These are phyloP conservation scores for Epichloe amarillans DNA, from an alignment of 2,329 filamentous ascomycete species.

Conservation along the genomic window DNA sequence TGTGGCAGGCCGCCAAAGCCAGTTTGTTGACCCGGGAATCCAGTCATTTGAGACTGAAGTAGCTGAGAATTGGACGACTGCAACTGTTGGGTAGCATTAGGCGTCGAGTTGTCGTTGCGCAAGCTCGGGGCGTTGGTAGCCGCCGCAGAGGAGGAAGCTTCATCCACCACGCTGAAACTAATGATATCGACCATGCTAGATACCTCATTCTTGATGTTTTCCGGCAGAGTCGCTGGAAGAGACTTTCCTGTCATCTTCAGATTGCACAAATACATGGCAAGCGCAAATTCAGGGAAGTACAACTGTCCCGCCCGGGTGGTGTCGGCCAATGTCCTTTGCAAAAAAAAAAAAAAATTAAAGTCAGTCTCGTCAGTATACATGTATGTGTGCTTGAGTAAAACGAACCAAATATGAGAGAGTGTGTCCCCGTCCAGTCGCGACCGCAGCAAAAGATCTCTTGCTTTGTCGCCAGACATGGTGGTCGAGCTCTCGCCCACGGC, in stretches of 20 bases:
- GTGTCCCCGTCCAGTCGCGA: slow-evolving; percentile 80
- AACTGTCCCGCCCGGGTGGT: slow-evolving; percentile 93
- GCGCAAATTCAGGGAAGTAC: slow-evolving; percentile 91
- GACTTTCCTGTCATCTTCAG: slow-evolving; percentile 78
- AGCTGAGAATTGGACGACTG: slow-evolving; percentile 60
- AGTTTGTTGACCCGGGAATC: slow-evolving; percentile 45
- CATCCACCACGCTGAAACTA: slow-evolving; percentile 80
- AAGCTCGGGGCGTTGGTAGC: slow-evolving; percentile 60
- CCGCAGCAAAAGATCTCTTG: slow-evolving; percentile 73
- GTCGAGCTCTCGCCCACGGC: slow-evolving; percentile 73
- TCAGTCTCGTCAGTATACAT: background rate
- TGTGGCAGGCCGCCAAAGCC: slow-evolving; percentile 45
- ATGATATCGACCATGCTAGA: slow-evolving; percentile 99
- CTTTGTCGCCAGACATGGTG: slow-evolving; percentile 86
- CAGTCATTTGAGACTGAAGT: slow-evolving; percentile 54
- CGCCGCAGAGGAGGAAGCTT: slow-evolving; percentile 36
- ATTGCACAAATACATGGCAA: slow-evolving; percentile 98
- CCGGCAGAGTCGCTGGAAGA: slow-evolving; percentile 61
- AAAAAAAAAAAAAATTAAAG: slow-evolving; percentile 5
- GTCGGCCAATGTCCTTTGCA: slow-evolving; percentile 68
- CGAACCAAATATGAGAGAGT: slow-evolving; percentile 83
- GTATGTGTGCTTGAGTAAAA: background rate
- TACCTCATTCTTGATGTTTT: slow-evolving; percentile 87
- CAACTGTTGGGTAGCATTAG: slow-evolving; percentile 50
- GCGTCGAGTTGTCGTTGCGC: slow-evolving; percentile 34